Base-by-base conservation (phyloP, 2,329 filamentous ascomycete species). In the Colletotrichum karsti region DNA sequence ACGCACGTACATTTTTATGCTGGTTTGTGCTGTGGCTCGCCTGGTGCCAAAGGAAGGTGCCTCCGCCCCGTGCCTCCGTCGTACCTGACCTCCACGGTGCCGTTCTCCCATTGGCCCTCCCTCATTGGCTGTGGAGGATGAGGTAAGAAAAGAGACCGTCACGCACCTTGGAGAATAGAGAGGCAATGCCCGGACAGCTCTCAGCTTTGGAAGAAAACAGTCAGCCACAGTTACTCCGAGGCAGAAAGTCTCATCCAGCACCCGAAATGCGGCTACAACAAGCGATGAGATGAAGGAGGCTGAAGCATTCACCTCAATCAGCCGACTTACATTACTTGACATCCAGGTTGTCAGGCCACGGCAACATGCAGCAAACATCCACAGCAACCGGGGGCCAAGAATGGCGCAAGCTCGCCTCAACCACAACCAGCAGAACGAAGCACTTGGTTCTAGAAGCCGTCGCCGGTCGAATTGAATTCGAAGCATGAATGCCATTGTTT, bases 111-210 rank as follows among this genome's bases (percentile, higher is more conserved):
- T 55, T 39, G 20, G 24, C 50, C 28, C 50, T 63, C 9, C 33
- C 22, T 15, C 24, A 60, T 20, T 39, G 18, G 30, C 53, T 33
- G 35, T 50, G 26, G 56, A 37, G 51, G 48, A 64, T 64, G 60
- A 67, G 60, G 60, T 64, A 67, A 67, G 64, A 54, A 58, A 24
- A 46, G 30, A 67, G 13, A 30, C 39, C 46, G 59, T 57, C 35
- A 63, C 58, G 35, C 58, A 61, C 58, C 48, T 54, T 18, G 20
- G 20, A 41, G 35, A 33, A 42, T 15, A 22, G 42, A 12, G 42
- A 22, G 13, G 22, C n/a, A n/a, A 26, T 18, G 13, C 22, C 12
- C 12, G 10, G 13, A 26, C 15, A 9, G 24, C 46, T 53, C 12
- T 53, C 12, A 53, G 50, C 50, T 53, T n/a, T 15, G 18, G 7